Base-by-base conservation (phyloP, 2,329 filamentous ascomycete species). In the Aspergillus sp. region DNA sequence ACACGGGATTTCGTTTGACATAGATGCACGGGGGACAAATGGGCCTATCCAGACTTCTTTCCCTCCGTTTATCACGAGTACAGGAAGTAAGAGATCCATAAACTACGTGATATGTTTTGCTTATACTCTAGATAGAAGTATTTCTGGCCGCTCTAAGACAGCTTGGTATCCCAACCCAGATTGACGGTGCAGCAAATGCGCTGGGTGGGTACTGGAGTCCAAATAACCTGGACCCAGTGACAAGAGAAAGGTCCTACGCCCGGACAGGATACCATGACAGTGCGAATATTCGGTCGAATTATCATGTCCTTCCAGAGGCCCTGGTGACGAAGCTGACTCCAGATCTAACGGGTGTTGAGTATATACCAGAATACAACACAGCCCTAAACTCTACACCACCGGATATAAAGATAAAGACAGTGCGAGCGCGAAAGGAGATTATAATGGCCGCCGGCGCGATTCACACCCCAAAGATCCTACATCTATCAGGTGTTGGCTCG, bases 371-470 rank as follows among this genome's bases (percentile, higher is more conserved):
- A 3, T 54, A 54, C 33, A 47, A 47, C 43, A 6, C 52, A 19
- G 8, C 17, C 11, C 21, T 47, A 9, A 54, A 12, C 19, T 6
- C 5, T 14, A 54, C 8, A 6, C 41, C 52, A 3, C 6, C 31
- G 1, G 17, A 54, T 14, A 17, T 21, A 8, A 37, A 46, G 23
- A 39, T 12, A 8, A 8, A 33, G 9, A 37, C n/a, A 27, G 35
- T 47, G 2, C 31, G 17, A 21, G 52, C 52, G n/a, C 31, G 23
- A 2, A 37, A 39, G 23, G 52, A 54, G 27, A 47, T 54, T 19
- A 54, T 54, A 19, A 23, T 54, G 19, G 52, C 52, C 3, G 52
- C 52, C 6, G 52, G 52, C 6, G 51, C 51, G 7, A n/a, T 53
- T 15, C 51, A 53, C 25, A 53, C 51, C 3, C 51, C 51, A 4